These are phyloP conservation scores for Cenchrus fungigraminus DNA, from an alignment of 176 grass and related monocot species.

Conservation along the genomic window DNA sequence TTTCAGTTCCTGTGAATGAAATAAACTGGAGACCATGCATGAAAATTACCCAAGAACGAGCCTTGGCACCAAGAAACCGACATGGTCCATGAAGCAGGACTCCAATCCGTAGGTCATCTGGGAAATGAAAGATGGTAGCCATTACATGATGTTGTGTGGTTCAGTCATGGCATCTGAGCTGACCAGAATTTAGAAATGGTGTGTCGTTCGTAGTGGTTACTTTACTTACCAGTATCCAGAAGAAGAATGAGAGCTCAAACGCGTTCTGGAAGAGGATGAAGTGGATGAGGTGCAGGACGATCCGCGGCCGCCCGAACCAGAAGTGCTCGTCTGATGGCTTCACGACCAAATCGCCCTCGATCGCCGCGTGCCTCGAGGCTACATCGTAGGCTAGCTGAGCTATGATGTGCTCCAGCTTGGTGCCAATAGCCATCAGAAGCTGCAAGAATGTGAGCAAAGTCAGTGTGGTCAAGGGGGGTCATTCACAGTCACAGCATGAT, in stretches of 20 bases:
- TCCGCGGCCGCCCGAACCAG: constrained; percentile 72
- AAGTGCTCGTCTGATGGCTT: constrained; percentile 90
- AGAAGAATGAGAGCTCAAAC: constrained; percentile 91
- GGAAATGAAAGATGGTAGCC: neutral
- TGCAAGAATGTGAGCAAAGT: constrained; percentile 27
- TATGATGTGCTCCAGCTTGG: constrained; percentile 91
- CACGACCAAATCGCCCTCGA: constrained; percentile 77
- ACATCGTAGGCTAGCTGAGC: constrained; percentile 79
- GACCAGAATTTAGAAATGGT: neutral
- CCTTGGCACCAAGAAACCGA: constrained; percentile 74
- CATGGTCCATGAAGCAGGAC: constrained; percentile 84
- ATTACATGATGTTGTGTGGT: neutral
- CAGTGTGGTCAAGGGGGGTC: neutral
- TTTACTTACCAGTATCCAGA: constrained; percentile 82
- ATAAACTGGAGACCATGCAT: neutral
- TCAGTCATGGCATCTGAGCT: neutral
- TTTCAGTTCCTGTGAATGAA: neutral
- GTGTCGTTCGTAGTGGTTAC: too few relatives aligned
- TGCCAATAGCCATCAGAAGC: constrained; percentile 84
- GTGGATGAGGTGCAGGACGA: constrained; percentile 79
- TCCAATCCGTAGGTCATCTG: constrained; percentile 74
- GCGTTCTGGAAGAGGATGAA: constrained; percentile 98
- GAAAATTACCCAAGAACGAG: constrained; percentile 82
- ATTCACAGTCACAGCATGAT: neutral
- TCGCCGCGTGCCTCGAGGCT: constrained; percentile 67